A percentile compares a stretch with the other conserved stretches of the same genome.
These are phyloP conservation scores for Aspergillus cristatus DNA, from an alignment of 495 filamentous ascomycete genomes.

Conservation along the genomic window DNA sequence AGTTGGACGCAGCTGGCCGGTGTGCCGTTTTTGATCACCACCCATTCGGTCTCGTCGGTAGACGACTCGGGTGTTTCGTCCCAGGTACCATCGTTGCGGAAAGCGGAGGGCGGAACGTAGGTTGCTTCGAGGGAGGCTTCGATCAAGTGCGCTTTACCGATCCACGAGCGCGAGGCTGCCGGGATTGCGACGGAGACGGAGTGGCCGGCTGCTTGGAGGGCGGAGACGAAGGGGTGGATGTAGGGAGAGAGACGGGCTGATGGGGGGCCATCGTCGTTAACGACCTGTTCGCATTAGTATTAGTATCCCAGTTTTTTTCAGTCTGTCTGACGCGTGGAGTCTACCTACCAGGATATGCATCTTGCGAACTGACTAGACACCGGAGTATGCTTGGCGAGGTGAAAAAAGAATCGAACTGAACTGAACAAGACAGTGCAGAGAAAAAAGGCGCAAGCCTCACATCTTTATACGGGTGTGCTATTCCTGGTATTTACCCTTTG, in stretches of 20 bases:
- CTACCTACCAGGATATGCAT: constrained; percentile 42
- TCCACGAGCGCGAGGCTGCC: constrained; percentile 88
- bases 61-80: constrained; percentile 7
- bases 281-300: constrained; percentile 39
- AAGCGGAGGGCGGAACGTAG: constrained; percentile 63
- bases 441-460: too few relatives aligned
- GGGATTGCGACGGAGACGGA: constrained; percentile 86
- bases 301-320: constrained; percentile 1
- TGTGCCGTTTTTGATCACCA: constrained; percentile 77
- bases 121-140: constrained; percentile 72
- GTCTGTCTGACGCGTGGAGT: not conserved
- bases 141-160: constrained; percentile 93
- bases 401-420: not conserved
- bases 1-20: constrained; percentile 85
- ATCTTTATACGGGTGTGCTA: constrained; percentile 10
- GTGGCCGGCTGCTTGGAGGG: constrained; percentile 71
- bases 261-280: constrained; percentile 94
- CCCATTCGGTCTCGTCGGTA: constrained; percentile 45
- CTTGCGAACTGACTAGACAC: constrained; percentile 7
- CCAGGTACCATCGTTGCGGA: constrained; percentile 46
- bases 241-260: constrained; percentile 82
- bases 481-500: not conserved
- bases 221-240: constrained; percentile 69
- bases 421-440: not conserved
- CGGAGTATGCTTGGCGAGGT: constrained; percentile 8